Base-by-base conservation (phyloP, 768 basidiomycete genomes). In the Asterophora lycoperdoides region DNA sequence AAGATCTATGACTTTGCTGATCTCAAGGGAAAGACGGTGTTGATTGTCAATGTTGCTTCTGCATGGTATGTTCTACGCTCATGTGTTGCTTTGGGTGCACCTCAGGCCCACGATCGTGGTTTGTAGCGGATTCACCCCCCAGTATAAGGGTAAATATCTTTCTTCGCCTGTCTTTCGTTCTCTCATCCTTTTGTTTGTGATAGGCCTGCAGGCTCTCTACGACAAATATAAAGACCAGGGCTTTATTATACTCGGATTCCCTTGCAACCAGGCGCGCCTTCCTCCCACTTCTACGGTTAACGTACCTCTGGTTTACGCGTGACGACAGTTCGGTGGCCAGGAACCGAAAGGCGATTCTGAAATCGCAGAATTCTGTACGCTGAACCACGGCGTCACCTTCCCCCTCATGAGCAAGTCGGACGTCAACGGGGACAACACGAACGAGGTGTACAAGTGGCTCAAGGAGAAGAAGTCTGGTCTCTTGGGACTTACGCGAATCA, bases 391-490 rank as follows among this genome's bases (percentile, higher is more conserved):
- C 14, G 93, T 97, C 20, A 81, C 80, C 6, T 95, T 95, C 75
- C 90, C 90, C 9, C 68, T 97, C 42, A 89, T 90, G 84, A 86
- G 83, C 71, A 97, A 95, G 70, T 86, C 86, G 15, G 89, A 96
- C 44, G 94, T 96, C 34, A 97, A 96, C 64, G 93, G 93, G 3
- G 81, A 86, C 56, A 70, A 76, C 55, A 81, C 88, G 50, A 93
- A 93, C 68, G 79, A 87, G 56, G 86, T 93, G 0, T 94, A 77
- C 75, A 78, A 86, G 50, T 93, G 82, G 80, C 76, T 95, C 55
- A 95, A 96, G 73, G 69, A 72, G 20, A 72, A 90, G 67, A 90
- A 91, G 64, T 57, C 86, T 4, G 88, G 87, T 2, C 55, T 91
- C 18, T 60, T 90, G 41, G 86, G 89, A 14, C 67, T 89, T 41